These are phyloP conservation scores for Aureobasidium lini DNA, from an alignment of 2,329 filamentous ascomycete species.

Conservation along the genomic window DNA sequence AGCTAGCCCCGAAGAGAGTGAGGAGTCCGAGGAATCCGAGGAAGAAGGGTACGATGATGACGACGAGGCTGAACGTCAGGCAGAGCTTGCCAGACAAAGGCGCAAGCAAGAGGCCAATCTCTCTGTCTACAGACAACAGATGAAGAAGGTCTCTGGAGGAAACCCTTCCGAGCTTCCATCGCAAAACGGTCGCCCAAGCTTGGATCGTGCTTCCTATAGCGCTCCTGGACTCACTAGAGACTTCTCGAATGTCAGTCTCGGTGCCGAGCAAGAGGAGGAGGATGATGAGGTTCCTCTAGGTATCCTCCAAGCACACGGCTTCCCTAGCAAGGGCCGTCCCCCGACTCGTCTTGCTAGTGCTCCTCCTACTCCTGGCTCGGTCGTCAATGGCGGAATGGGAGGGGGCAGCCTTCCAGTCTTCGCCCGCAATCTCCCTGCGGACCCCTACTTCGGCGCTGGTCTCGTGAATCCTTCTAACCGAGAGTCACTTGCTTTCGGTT, in stretches of 20 bases:
- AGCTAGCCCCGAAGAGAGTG: conserved; percentile 31
- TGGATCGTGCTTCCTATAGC: conserved; percentile 36
- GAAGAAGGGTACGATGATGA: conserved; percentile 59
- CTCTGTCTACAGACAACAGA: conserved; percentile 83
- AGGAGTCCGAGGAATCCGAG: conserved; percentile 51
- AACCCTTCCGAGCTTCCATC: conserved; percentile 36
- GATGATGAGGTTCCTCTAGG: conserved; percentile 84
- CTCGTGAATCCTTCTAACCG: conserved; percentile 64
- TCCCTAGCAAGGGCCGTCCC: conserved; percentile 69
- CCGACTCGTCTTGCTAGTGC: conserved; percentile 59
- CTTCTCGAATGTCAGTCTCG: conserved; percentile 14
- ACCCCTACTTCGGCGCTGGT: conserved; percentile 76
- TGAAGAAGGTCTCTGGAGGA: conserved; percentile 86
- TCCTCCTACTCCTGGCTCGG: conserved; percentile 38
- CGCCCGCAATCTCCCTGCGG: conserved; percentile 71
- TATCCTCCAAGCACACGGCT: conserved; percentile 82
- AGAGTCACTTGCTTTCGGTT: conserved; percentile 62
- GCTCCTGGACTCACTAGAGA: conserved; percentile 12
- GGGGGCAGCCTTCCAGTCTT: conserved; percentile 61
- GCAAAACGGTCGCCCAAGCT: conserved; percentile 44
- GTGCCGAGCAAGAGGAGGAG: conserved; percentile 51
- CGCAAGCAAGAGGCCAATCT: conserved; percentile 86
- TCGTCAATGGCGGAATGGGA: conserved; percentile 39
- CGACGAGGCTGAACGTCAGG: conserved; percentile 70
- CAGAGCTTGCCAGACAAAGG: conserved; percentile 65